phyloP scores from a whole-genome alignment of 352 stramenopile species.

The Hyaloperonospora brassicae region DNA sequence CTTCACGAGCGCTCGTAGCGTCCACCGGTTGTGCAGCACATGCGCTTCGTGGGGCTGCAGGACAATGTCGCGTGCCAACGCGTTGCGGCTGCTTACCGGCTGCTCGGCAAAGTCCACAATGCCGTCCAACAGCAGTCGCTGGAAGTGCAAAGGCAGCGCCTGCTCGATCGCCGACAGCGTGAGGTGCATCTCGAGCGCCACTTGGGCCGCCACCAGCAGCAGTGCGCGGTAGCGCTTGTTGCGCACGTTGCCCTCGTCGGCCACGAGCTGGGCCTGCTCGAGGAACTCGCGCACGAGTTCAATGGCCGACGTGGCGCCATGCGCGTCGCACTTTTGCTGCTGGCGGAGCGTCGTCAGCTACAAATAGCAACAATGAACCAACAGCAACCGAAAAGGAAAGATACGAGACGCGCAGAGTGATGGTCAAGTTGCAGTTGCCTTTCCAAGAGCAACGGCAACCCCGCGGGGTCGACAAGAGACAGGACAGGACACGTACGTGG shows the following conservation, averaged over 20 bases:
- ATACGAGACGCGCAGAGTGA: not conserved
- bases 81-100: constrained; percentile 19
- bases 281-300: constrained; percentile 79
- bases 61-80: constrained; percentile 28
- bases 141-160: constrained; percentile 62
- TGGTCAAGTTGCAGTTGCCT: constrained; percentile 9
- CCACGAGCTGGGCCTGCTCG: constrained; percentile 74
- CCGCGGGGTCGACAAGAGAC: not conserved
- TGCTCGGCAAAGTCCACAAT: constrained; percentile 67
- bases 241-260: constrained; percentile 61
- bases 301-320: constrained; percentile 62
- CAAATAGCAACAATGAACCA: not conserved
- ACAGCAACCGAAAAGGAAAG: too few species aligned
- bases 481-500: constrained; percentile 38
- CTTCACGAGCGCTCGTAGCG: constrained; percentile 55
- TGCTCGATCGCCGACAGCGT: constrained; percentile 47
- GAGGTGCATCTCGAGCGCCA: constrained; percentile 68
- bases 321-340: constrained; percentile 33
- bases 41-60: constrained; percentile 43
- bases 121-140: constrained; percentile 75
- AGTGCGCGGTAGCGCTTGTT: constrained; percentile 70
- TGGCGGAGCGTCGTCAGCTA: constrained; percentile 46
- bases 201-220: constrained; percentile 62
- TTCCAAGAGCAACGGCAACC: not conserved
- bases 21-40: constrained; percentile 71